Evolutionary conservation across 2,329 filamentous ascomycete genomes (phyloP).

Genomic region (Talaromyces sp.): DNA sequence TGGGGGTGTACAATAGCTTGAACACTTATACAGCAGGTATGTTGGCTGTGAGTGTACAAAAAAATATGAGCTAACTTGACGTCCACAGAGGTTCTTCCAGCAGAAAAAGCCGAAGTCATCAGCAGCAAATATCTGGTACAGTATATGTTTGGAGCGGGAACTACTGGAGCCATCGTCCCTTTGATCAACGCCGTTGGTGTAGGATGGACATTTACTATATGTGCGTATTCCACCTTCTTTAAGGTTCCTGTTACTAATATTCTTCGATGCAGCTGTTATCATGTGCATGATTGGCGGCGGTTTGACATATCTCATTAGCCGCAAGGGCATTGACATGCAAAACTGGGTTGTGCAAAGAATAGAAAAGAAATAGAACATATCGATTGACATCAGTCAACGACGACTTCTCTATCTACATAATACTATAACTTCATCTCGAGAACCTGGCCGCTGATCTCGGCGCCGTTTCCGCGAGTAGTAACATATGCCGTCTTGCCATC

Average conservation of each 20-base stretch:
- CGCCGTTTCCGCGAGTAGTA: not conserved
- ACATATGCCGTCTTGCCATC: not conserved
- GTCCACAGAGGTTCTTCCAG: slow-evolving; percentile 37
- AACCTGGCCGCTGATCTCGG: not conserved
- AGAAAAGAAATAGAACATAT: not conserved
- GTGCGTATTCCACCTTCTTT: slow-evolving; percentile 26
- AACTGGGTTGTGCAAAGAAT: not conserved
- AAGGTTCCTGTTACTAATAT: slow-evolving; percentile 11
- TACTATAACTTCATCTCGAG: not conserved
- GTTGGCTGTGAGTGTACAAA: not conserved
- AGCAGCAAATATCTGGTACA: slow-evolving; percentile 75
- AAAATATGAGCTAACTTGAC: not conserved
- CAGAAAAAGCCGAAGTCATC: slow-evolving; percentile 63
- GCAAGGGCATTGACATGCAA: slow-evolving; percentile 1
- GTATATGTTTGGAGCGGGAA: slow-evolving; percentile 68
- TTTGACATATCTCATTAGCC: slow-evolving; percentile 1
- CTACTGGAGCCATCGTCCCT: slow-evolving; percentile 66
- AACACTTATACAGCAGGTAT: slow-evolving; percentile 59
- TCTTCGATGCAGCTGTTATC: slow-evolving; percentile 14
- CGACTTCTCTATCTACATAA: too few species aligned
- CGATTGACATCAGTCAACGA: too few species aligned
- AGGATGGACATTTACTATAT: slow-evolving; percentile 74
- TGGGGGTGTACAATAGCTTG: slow-evolving; percentile 68
- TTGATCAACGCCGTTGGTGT: slow-evolving; percentile 68
- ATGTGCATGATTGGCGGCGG: slow-evolving; percentile 8